Base-by-base conservation (phyloP, 1,139 yeast species). In the Pichia cactophila region DNA sequence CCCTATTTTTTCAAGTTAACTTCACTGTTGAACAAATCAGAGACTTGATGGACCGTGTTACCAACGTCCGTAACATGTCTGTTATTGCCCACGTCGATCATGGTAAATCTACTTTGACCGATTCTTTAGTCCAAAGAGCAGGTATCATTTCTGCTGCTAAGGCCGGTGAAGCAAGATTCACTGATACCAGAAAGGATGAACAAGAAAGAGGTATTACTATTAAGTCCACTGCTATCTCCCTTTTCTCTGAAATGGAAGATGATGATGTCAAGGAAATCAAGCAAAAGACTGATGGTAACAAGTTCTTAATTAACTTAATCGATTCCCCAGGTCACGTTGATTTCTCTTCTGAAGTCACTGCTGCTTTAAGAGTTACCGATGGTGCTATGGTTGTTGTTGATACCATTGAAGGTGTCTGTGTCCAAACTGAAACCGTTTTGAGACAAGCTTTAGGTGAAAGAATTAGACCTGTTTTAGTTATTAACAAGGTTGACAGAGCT, bases 261-360 rank as follows among this genome's bases (percentile, higher is more conserved):
- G 97, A 89, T 46, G 97, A 90, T 70, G 84, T 80, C 65, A 87
- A 87, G 80, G 97, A 90, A 71, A 90, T 92, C 77, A 77, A 81
- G 74, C 97, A 92, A 80, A 89, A 90, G 81, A 85, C 96, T 61
- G 85, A 71, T 33, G 97, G 97, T 75, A 86, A 79, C 83, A 81
- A 86, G 72, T 92, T 90, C 83, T 86, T 92, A 78, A 81, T 92
- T 67, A 92, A 92, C 87, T 83, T 92, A 83, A 92, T 92, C 68
- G 98, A 92, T 76, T 92, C 98, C 65, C 98, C 98, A 77, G 98
- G 98, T 86, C 98, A 92, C 97, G 97, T 92, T 83, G 98, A 92
- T 80, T 92, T 92, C 92, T 90, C 97, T 60, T 92, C 98, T 66
- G 98, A 92, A 79, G 98, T 92, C 69, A 92, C 98, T 70, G 97